Conservation (phyloP, 169 alveolate genomes). For the Plasmodium fragile region DNA sequence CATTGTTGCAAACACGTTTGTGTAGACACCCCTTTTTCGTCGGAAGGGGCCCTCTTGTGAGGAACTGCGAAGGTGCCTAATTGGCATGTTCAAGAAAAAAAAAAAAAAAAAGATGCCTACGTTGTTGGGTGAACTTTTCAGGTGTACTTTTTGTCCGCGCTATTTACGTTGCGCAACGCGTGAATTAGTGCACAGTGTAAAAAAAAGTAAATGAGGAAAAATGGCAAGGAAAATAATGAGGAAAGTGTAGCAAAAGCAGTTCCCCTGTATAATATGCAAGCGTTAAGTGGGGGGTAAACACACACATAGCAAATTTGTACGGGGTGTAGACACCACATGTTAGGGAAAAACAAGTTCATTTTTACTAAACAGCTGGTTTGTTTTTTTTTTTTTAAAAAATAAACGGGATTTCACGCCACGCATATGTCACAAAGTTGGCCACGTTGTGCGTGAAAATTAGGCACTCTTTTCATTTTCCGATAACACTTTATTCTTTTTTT, state of each 20-base stretch:
- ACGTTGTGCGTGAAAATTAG: not conserved
- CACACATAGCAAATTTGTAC: not conserved
- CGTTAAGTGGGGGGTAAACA: not conserved
- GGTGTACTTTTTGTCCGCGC: not conserved
- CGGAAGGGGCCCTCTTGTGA: not conserved
- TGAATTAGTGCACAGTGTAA: not conserved
- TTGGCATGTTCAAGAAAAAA: not conserved
- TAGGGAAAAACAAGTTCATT: not conserved
- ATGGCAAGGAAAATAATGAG: not conserved
- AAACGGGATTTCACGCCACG: not conserved
- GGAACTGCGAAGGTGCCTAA: not conserved
- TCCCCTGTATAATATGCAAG: not conserved
- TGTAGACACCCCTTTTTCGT: not conserved
- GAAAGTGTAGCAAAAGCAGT: not conserved
- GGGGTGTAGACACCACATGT: not conserved
- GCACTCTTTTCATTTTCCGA: not conserved
- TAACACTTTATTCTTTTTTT: constrained; percentile 1
- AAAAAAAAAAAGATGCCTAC: not conserved
- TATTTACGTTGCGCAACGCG: not conserved
- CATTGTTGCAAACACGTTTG: not conserved
- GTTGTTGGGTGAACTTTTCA: not conserved
- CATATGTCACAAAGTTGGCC: constrained; percentile 22
- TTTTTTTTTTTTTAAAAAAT: not conserved
- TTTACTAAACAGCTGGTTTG: not conserved
- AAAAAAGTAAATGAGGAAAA: not conserved